Conservation (phyloP, 140 eudicot genomes). For the Anethum foeniculum region DNA sequence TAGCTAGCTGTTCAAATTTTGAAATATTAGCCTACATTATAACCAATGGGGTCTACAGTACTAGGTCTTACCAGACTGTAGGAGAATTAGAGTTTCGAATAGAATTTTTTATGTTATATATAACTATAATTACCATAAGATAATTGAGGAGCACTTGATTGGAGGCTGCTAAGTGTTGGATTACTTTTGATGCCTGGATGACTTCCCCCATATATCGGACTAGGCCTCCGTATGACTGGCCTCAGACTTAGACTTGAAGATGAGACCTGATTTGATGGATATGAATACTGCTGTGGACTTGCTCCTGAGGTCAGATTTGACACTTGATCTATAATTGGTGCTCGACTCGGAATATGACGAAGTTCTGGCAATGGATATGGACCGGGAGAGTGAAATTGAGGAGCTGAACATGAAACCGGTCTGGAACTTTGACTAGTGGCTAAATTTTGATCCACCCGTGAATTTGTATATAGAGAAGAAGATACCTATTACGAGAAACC, state of each 20-base stretch:
- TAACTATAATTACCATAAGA: slow-evolving; percentile 8
- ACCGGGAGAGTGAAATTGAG: neutral
- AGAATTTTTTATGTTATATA: neutral
- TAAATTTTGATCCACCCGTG: neutral
- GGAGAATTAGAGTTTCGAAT: neutral
- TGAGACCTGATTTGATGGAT: slow-evolving; percentile 6
- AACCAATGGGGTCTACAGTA: neutral
- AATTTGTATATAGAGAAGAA: neutral
- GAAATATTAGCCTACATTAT: neutral
- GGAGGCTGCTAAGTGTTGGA: slow-evolving; percentile 4
- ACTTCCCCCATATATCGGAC: neutral
- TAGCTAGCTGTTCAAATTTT: neutral
- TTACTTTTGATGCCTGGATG: neutral
- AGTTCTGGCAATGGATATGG: neutral
- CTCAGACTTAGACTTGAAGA: neutral
- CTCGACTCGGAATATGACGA: neutral
- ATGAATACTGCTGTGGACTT: neutral
- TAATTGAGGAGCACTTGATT: slow-evolving; percentile 4
- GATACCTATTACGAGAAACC: neutral
- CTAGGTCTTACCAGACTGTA: neutral
- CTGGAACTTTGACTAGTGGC: slow-evolving; percentile 1
- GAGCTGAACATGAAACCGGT: neutral
- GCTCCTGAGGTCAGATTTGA: neutral
- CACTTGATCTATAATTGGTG: neutral
- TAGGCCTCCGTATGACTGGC: neutral